phyloP scores from a whole-genome alignment of 345 rosid genomes.

The Crucihimalaya himalaica region DNA sequence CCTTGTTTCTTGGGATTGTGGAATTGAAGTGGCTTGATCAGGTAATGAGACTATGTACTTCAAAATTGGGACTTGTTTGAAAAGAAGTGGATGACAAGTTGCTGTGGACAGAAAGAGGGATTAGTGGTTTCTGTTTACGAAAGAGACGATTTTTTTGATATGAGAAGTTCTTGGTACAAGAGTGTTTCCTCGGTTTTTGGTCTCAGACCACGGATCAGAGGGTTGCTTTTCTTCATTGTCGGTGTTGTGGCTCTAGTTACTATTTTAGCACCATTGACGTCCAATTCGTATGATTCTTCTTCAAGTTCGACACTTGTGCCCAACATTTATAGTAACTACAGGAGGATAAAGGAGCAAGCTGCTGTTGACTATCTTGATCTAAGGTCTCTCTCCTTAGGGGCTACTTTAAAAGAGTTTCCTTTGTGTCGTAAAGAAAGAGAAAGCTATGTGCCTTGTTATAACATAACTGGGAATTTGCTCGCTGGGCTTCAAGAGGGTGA shows the following conservation, averaged over 20 bases:
- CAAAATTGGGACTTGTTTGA: conserved; percentile 39
- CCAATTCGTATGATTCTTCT: conserved; percentile 51
- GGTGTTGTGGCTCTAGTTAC: conserved; percentile 68
- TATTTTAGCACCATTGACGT: conserved; percentile 72
- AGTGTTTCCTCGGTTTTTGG: conserved; percentile 62
- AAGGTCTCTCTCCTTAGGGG: conserved; percentile 61
- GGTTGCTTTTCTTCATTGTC: conserved; percentile 63
- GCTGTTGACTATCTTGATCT: conserved; percentile 83
- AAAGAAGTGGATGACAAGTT: conserved; percentile 43
- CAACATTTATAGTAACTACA: conserved; percentile 65
- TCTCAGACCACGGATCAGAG: conserved; percentile 65
- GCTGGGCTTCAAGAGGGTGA: conserved; percentile 81
- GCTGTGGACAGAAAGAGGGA: conserved; percentile 39
- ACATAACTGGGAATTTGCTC: conserved; percentile 69
- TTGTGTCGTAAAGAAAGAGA: conserved; percentile 92
- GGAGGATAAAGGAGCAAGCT: conserved; percentile 91
- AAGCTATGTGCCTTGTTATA: conserved; percentile 89
- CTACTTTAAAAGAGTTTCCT: conserved; percentile 58
- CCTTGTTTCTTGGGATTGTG: neutral
- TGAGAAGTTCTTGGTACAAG: conserved; percentile 86
- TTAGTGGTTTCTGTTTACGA: conserved; percentile 26
- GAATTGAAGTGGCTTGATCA: neutral
- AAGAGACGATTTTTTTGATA: conserved; percentile 48
- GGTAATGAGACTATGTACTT: conserved; percentile 34
- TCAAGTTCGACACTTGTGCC: conserved; percentile 47